Base-by-base conservation (phyloP, 1,284 basidiomycete species). In the Takashimella tepidaria region DNA sequence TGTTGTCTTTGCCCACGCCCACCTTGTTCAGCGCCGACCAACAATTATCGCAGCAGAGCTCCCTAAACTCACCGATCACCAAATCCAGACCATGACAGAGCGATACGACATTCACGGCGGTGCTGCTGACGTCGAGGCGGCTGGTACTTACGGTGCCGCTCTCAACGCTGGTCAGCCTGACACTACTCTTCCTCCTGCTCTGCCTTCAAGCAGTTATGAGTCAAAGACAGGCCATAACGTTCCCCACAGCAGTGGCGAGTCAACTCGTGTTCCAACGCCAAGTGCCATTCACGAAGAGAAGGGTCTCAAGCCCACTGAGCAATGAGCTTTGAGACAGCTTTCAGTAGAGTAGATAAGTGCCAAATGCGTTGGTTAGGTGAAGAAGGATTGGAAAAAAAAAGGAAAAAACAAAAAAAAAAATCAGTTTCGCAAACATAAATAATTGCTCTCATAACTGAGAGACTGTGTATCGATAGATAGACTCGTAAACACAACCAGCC, bases 21-120 rank as follows among this genome's bases (percentile, higher is more conserved):
- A 62, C 48, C 37, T 63, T 12, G 50, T 50, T 41, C 19, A 66
- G 55, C 59, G 68, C 49, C 64, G 70, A 53, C 67, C 70, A 22
- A 71, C 70, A 31, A 44, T 72, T 50, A 61, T 74, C 51, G 72
- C 72, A 43, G 68, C 59, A 42, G 68, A 72, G 56, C 48, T 72
- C 22, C 70, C 68, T 51, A 70, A 68, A 46, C 62, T 77, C 49
- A 73, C 69, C 55, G 70, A 74, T 54, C 60, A 68, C 60, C 73
- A 77, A 58, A 62, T 76, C 58, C 61, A 68, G 45, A 57, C 62
- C 41, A 61, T 76, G 63, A 71, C 71, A 41, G 69, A 73, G 31
- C 60, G 67, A 54, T 73, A 74, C 65, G 72, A 74, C 60, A 76
- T 77, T 50, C 73, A 76, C 68, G 73, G 68, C 46, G 61, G 57